phyloP scores from a whole-genome alignment of 306 rosid species.

The Ammopiptanthus mongolicus region DNA sequence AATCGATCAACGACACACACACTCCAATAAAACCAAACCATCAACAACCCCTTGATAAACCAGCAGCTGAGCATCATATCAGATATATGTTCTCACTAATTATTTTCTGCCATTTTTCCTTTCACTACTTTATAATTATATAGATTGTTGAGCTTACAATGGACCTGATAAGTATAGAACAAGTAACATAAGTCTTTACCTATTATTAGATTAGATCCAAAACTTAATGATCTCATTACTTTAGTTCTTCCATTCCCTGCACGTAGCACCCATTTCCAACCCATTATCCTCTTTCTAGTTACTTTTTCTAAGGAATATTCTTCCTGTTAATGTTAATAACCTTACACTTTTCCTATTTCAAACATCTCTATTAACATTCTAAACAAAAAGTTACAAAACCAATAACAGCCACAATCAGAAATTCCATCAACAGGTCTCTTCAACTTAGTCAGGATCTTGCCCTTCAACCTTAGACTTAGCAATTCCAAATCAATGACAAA shows the following conservation, averaged over 20 bases:
- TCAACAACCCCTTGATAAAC: slow-evolving; percentile 13
- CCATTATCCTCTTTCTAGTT: background rate
- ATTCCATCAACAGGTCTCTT: slow-evolving; percentile 3
- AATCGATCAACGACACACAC: background rate
- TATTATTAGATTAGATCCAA: slow-evolving; percentile 4
- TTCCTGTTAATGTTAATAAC: background rate
- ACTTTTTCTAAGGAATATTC: background rate
- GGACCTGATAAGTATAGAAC: background rate
- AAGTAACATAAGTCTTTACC: background rate
- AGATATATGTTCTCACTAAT: background rate
- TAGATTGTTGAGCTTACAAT: background rate
- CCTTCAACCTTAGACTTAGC: background rate
- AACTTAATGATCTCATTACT: background rate
- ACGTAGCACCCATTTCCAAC: background rate
- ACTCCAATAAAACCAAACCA: slow-evolving; percentile 5
- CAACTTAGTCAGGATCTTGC: background rate
- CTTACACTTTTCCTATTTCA: background rate
- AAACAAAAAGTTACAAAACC: background rate
- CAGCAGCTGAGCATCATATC: slow-evolving; percentile 2
- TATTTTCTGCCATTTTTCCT: background rate
- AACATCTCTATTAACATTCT: background rate
- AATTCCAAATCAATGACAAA: background rate
- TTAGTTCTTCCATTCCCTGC: background rate
- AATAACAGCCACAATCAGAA: background rate
- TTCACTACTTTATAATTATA: background rate